Conservation (phyloP, 2,329 filamentous ascomycete genomes). For the Lachnellula hyalina region DNA sequence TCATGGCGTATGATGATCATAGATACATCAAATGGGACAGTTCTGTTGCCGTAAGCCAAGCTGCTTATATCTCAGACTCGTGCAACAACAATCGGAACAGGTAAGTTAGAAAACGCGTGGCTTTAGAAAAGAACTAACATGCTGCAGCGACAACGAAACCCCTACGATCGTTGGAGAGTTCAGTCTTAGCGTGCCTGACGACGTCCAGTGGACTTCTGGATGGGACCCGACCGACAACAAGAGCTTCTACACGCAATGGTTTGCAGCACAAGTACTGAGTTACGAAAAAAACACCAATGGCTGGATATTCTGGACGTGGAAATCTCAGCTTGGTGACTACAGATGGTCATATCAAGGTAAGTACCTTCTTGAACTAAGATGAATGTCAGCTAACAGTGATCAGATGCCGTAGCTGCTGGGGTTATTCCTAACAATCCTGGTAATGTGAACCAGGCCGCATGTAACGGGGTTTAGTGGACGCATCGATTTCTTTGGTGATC, state of each 20-base stretch:
- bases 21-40: slow-evolving; percentile 52
- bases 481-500: neutral
- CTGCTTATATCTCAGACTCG: slow-evolving; percentile 45
- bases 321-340: slow-evolving; percentile 43
- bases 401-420: slow-evolving; percentile 35
- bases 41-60: slow-evolving; percentile 38
- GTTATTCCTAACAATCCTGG: slow-evolving; percentile 33
- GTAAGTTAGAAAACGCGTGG: neutral
- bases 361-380: neutral
- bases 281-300: slow-evolving; percentile 48
- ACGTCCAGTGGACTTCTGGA: slow-evolving; percentile 39
- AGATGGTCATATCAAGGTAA: slow-evolving; percentile 43
- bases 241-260: slow-evolving; percentile 52
- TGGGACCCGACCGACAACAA: slow-evolving; percentile 38
- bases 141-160: slow-evolving; percentile 20
- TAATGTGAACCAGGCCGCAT: slow-evolving; percentile 9
- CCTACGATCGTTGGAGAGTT: slow-evolving; percentile 55
- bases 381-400: neutral
- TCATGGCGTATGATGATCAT: slow-evolving; percentile 48
- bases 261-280: slow-evolving; percentile 48
- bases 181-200: slow-evolving; percentile 46
- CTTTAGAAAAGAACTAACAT: neutral
- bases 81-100: slow-evolving; percentile 43
- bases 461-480: slow-evolving; percentile 6
- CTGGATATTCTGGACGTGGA: slow-evolving; percentile 60